Evolutionary conservation across 805 yeast species (phyloP).

Genomic region (Deakozyma indianensis): DNA sequence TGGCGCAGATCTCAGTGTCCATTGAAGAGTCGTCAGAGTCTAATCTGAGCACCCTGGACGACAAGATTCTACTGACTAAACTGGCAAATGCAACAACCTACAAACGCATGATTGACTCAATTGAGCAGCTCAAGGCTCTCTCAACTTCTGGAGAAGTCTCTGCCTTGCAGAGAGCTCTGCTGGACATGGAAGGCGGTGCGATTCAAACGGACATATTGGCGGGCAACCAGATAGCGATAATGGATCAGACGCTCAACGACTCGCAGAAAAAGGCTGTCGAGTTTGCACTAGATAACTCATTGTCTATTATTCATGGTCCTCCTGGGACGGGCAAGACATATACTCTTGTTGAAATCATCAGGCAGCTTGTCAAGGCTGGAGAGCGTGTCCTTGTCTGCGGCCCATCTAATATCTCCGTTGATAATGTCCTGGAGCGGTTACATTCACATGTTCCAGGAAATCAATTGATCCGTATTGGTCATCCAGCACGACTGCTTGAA

Average conservation of each 20-base stretch:
- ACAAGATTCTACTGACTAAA: conserved; percentile 53
- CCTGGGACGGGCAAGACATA: conserved; percentile 81
- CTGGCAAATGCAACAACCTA: conserved; percentile 29
- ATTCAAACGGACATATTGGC: neutral
- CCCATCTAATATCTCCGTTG: conserved; percentile 86
- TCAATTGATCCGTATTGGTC: conserved; percentile 71
- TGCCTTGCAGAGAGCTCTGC: conserved; percentile 3
- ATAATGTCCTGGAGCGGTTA: conserved; percentile 73
- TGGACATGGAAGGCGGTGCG: neutral
- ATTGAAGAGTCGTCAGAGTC: conserved; percentile 46
- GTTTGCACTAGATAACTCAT: conserved; percentile 40
- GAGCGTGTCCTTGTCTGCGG: conserved; percentile 75
- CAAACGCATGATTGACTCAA: conserved; percentile 55
- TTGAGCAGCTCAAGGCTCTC: conserved; percentile 37
- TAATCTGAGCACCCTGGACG: conserved; percentile 30
- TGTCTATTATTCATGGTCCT: conserved; percentile 58
- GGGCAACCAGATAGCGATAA: conserved; percentile 18
- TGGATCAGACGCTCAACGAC: conserved; percentile 36
- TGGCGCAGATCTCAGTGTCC: conserved; percentile 38
- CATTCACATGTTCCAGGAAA: conserved; percentile 28
- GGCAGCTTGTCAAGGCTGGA: conserved; percentile 44
- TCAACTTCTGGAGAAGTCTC: conserved; percentile 1
- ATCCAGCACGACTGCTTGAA: conserved; percentile 73
- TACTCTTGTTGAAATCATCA: conserved; percentile 67
- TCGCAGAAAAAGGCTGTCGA: conserved; percentile 65